These are phyloP conservation scores for Geosmithia flava DNA, from an alignment of 2,329 filamentous ascomycete genomes.

Conservation along the genomic window DNA sequence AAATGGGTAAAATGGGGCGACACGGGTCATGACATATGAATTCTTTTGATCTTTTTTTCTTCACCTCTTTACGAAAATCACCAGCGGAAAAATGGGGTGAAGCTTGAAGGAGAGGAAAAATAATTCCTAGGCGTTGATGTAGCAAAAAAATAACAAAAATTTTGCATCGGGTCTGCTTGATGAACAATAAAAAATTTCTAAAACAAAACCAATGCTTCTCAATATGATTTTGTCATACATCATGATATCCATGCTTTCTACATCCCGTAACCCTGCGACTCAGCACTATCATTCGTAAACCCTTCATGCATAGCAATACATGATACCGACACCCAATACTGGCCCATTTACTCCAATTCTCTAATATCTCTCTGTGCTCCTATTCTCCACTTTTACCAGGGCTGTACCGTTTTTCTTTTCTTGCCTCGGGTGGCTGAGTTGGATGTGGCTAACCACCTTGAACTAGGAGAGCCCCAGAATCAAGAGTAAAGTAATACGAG, in stretches of 20 bases:
- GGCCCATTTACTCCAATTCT: neutral
- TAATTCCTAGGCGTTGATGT: conserved; percentile 16
- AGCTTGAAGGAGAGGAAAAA: conserved; percentile 1
- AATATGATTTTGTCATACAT: too few species aligned
- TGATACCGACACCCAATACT: too few species aligned
- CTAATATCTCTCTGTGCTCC: neutral
- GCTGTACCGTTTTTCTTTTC: neutral
- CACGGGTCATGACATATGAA: neutral
- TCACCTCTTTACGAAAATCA: neutral
- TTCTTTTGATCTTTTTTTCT: neutral
- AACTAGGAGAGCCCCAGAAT: neutral
- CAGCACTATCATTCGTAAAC: neutral
- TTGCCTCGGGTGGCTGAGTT: neutral
- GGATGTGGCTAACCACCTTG: neutral
- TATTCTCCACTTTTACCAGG: neutral
- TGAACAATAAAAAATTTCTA: neutral
- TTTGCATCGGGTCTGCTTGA: neutral
- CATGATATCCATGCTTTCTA: neutral
- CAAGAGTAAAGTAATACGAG: too few species aligned
- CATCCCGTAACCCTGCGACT: neutral
- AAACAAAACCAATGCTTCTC: too few species aligned
- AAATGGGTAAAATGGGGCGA: neutral
- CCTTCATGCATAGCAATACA: too few species aligned
- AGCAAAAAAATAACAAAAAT: conserved; percentile 10
- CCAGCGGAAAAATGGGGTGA: neutral